A percentile compares a stretch with the other conserved stretches of the same genome.
Conservation (phyloP, 1,284 basidiomycete species). For the Veloboletus limbatus region DNA sequence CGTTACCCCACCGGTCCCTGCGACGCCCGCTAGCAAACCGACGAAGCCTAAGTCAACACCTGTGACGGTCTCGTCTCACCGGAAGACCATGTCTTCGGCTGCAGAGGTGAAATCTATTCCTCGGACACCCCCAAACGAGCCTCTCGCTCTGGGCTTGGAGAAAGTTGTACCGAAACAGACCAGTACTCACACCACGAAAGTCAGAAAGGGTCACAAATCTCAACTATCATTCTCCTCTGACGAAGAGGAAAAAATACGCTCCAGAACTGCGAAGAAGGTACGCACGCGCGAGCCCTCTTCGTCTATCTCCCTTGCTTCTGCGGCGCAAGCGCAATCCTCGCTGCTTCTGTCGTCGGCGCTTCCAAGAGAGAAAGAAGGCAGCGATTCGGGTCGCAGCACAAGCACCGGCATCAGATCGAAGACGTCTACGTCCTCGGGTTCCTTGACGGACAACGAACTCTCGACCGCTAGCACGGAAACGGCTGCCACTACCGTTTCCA, state of each 20-base stretch:
- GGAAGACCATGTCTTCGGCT: conserved; percentile 3
- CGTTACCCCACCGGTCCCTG: conserved; percentile 17
- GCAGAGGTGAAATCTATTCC: conserved; percentile 15
- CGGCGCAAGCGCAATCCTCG: conserved; percentile 12
- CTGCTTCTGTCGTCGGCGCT: conserved; percentile 25
- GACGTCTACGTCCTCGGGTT: conserved; percentile 26
- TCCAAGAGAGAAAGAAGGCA: conserved; percentile 14
- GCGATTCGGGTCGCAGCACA: conserved; percentile 17
- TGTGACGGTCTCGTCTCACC: conserved; percentile 1
- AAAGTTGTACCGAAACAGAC: conserved; percentile 25
- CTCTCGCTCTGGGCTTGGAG: conserved; percentile 9
- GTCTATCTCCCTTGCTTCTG: conserved; percentile 13
- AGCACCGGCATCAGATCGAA: conserved; percentile 22
- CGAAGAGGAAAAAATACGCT: conserved; percentile 69
- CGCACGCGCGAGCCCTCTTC: conserved; percentile 39
- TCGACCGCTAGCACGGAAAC: conserved; percentile 36
- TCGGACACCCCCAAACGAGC: conserved; percentile 27
- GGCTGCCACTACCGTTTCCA: conserved; percentile 31
- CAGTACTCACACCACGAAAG: conserved; percentile 20
- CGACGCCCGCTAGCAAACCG: conserved; percentile 17
- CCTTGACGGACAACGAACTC: conserved; percentile 36
- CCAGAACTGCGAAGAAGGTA: conserved; percentile 59
- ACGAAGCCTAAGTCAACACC: conserved; percentile 18
- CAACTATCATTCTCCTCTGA: conserved; percentile 60
- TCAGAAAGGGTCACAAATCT: conserved; percentile 31